A percentile compares a stretch with the other conserved stretches of the same genome.
Evolutionary conservation across 352 stramenopile species (phyloP).

Genomic region (Globisporangium cystogenes): DNA sequence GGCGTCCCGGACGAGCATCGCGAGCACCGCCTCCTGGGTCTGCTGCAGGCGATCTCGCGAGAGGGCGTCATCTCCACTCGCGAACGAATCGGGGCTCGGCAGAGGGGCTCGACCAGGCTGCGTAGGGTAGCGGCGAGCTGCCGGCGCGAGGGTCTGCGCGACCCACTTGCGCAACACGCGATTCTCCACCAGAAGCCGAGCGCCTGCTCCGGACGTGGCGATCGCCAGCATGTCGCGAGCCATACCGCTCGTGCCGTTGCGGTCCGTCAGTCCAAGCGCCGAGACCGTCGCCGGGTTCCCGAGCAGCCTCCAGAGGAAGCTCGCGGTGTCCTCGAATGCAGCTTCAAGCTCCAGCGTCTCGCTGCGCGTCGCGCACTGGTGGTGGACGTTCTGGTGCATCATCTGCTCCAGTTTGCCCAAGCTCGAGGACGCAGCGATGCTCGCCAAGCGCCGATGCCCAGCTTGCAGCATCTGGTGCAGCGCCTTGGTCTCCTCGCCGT

Average conservation of each 20-base stretch:
- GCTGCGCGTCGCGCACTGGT: conserved; percentile 29
- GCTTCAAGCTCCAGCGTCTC: conserved; percentile 26
- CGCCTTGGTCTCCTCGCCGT: background rate
- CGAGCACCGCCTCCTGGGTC: conserved; percentile 3
- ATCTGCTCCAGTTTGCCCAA: conserved; percentile 35
- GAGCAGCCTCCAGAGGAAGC: conserved; percentile 8
- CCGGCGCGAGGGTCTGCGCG: conserved; percentile 9
- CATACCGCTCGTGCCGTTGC: background rate
- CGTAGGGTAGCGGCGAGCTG: conserved; percentile 7
- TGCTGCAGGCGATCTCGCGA: background rate
- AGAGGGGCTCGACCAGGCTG: background rate
- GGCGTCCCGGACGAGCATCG: conserved; percentile 26
- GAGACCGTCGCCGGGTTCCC: background rate
- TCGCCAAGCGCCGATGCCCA: conserved; percentile 10
- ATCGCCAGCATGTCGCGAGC: conserved; percentile 8
- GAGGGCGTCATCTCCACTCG: background rate
- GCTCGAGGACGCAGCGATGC: conserved; percentile 23
- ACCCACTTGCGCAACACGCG: conserved; percentile 12
- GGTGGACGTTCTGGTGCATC: conserved; percentile 53
- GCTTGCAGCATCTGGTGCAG: background rate
- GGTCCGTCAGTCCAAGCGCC: conserved; percentile 2
- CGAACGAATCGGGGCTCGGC: background rate
- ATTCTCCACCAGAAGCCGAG: conserved; percentile 7
- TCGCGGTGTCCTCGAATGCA: background rate
- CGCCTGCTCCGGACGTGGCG: background rate